Evolutionary conservation across 352 stramenopile genomes (phyloP).

Genomic region (Globisporangium orthogonon): DNA sequence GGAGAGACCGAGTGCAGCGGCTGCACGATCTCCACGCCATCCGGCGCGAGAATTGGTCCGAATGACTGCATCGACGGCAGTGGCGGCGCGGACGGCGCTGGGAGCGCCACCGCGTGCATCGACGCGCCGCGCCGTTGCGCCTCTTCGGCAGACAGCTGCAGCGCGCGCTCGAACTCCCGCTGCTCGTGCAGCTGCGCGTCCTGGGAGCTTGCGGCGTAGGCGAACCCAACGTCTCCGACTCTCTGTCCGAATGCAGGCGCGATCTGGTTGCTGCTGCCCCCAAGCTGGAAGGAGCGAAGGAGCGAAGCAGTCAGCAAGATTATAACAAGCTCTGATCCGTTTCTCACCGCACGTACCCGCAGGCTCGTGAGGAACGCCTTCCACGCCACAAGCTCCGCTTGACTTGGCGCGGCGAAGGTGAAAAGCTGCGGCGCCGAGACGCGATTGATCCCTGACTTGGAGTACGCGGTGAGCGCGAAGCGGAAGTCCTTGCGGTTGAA

Average conservation of each 20-base stretch:
- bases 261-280: constrained; percentile 17
- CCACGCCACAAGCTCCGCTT: constrained; percentile 59
- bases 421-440: constrained; percentile 50
- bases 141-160: constrained; percentile 57
- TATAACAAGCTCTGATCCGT: no score
- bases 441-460: constrained; percentile 57
- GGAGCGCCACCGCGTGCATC: constrained; percentile 3
- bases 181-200: constrained; percentile 34
- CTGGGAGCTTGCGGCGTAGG: background rate
- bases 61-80: constrained; percentile 14
- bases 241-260: constrained; percentile 16
- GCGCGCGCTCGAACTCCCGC: constrained; percentile 44
- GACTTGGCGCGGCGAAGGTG: constrained; percentile 57
- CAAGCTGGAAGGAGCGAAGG: background rate
- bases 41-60: constrained; percentile 35
- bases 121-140: constrained; percentile 15
- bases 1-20: constrained; percentile 16
- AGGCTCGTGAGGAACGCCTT: constrained; percentile 60
- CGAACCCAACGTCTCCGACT: background rate
- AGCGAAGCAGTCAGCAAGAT: background rate
- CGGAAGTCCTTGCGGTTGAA: constrained; percentile 65
- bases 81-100: constrained; percentile 29
- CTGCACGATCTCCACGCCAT: constrained; percentile 81
- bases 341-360: constrained; percentile 16
- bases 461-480: constrained; percentile 51